Conservation (phyloP, 139 green algal genomes). For the Raphidocelis subcapitata region DNA sequence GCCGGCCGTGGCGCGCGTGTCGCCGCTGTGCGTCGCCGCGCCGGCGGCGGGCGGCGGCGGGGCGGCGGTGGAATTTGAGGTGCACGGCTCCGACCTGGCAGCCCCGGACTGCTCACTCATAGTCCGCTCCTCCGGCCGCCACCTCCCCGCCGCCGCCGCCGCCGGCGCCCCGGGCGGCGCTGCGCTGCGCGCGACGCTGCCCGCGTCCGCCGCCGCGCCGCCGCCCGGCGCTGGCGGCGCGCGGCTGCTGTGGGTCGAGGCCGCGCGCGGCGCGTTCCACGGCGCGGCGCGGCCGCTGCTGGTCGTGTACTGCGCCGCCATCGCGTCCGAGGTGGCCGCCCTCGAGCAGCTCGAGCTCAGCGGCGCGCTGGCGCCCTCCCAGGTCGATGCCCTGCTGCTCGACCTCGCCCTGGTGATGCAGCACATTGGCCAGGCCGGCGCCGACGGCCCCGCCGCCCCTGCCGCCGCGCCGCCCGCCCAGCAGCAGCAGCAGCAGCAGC, state of each 20-base stretch:
- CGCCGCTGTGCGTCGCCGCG: slow-evolving; percentile 5
- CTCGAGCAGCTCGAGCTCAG: not conserved
- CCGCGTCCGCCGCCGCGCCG: not conserved
- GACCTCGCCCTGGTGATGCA: slow-evolving; percentile 50
- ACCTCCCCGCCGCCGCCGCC: not conserved
- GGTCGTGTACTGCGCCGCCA: slow-evolving; percentile 42
- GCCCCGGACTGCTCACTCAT: too few species aligned
- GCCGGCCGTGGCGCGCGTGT: not conserved
- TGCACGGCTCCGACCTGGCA: too few species aligned
- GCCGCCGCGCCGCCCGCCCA: not conserved
- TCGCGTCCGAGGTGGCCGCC: too few species aligned
- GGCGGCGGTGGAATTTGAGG: slow-evolving; percentile 1
- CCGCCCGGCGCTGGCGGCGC: too few species aligned
- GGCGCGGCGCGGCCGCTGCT: slow-evolving; percentile 40
- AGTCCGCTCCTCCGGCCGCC: not conserved
- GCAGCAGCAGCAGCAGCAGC: not conserved
- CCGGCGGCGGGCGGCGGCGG: not conserved
- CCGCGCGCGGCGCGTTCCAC: slow-evolving; percentile 32
- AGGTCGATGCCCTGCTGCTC: slow-evolving; percentile 30
- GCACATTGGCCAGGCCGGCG: slow-evolving; percentile 24
- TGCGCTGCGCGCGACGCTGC: slow-evolving; percentile 5
- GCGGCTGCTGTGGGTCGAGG: slow-evolving; percentile 43
- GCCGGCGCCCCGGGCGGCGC: not conserved
- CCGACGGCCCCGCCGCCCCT: too few species aligned
- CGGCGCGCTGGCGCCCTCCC: not conserved